A percentile compares a stretch with the other conserved stretches of the same genome.
phyloP scores from a whole-genome alignment of 108 stramenopile genomes.

The Skeletonema costatum region DNA sequence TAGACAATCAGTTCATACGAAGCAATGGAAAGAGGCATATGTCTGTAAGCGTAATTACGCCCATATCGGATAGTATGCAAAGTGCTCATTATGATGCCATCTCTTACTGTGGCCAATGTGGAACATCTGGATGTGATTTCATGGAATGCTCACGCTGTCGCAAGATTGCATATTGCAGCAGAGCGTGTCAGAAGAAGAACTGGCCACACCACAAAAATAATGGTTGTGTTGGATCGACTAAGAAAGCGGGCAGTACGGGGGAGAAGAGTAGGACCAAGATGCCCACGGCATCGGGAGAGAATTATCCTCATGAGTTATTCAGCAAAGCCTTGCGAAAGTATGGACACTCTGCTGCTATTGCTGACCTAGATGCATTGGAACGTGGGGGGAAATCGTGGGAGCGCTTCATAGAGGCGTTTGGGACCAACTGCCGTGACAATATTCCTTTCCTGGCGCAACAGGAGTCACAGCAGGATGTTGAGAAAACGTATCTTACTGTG shows the following conservation, averaged over 20 bases:
- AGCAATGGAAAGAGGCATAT: not conserved
- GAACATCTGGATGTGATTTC: slow-evolving; percentile 10
- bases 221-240: not conserved
- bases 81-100: slow-evolving; percentile 3
- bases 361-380: not conserved
- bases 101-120: not conserved
- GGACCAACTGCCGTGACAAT: slow-evolving; percentile 6
- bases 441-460: not conserved
- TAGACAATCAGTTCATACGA: not conserved
- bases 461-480: not conserved
- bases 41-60: slow-evolving; percentile 15
- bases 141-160: slow-evolving; percentile 3
- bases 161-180: slow-evolving; percentile 1
- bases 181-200: not conserved
- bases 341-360: not conserved
- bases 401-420: slow-evolving; percentile 12
- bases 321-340: slow-evolving; percentile 2
- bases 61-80: slow-evolving; percentile 4
- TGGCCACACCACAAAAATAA: slow-evolving; percentile 8
- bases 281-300: slow-evolving; percentile 10
- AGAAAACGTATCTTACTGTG: not conserved
- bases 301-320: slow-evolving; percentile 10
- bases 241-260: not conserved
- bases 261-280: not conserved
- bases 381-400: slow-evolving; percentile 13